These are phyloP conservation scores for Spathaspora girioi DNA, from an alignment of 805 yeast species.

Conservation along the genomic window DNA sequence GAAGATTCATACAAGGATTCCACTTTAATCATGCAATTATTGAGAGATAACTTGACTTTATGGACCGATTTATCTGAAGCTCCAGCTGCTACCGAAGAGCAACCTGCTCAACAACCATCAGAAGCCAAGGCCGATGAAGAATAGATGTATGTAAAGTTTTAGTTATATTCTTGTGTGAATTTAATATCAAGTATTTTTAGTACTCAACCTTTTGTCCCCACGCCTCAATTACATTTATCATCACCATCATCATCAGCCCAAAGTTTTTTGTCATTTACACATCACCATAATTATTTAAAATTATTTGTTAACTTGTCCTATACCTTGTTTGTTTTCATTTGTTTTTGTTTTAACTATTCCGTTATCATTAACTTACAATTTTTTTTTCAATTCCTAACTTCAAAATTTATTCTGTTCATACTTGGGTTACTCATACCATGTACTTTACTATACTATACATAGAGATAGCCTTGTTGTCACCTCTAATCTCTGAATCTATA, in stretches of 20 bases:
- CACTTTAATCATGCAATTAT: constrained; percentile 96
- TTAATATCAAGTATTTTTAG: constrained; percentile 5
- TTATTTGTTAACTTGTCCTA: not conserved
- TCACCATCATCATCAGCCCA: not conserved
- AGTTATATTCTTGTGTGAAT: constrained; percentile 10
- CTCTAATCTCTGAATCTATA: not conserved
- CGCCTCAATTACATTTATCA: not conserved
- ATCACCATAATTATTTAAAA: not conserved
- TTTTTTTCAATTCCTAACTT: not conserved
- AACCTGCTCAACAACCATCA: constrained; percentile 9
- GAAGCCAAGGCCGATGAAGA: constrained; percentile 18
- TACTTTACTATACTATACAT: not conserved
- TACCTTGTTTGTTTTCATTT: not conserved
- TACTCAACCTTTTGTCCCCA: not conserved
- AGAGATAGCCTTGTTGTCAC: not conserved
- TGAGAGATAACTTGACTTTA: constrained; percentile 96
- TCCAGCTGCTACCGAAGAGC: constrained; percentile 38
- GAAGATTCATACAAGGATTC: constrained; percentile 99
- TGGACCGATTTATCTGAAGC: constrained; percentile 97
- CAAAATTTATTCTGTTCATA: not conserved
- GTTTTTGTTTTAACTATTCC: not conserved
- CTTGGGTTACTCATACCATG: not conserved
- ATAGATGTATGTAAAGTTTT: constrained; percentile 9
- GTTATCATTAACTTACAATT: not conserved
- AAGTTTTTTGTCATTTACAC: too few species aligned